These are phyloP conservation scores for Teunomyces gatunensis DNA, from an alignment of 805 yeast genomes.

Conservation along the genomic window DNA sequence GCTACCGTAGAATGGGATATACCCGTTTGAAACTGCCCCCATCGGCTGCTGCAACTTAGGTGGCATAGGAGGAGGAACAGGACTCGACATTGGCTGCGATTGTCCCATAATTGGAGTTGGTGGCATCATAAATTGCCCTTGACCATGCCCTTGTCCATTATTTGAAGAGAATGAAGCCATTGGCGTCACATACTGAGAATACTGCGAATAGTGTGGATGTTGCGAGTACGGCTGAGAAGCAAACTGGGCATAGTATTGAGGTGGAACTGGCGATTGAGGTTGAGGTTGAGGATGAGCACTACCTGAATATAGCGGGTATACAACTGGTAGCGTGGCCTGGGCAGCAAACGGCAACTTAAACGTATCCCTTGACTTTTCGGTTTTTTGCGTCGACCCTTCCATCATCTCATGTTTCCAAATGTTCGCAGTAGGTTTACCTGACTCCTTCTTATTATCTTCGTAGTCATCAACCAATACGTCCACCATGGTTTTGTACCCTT, in stretches of 20 bases:
- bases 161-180: background rate
- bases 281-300: background rate
- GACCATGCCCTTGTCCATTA: background rate
- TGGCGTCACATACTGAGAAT: conserved; percentile 2
- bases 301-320: background rate
- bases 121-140: background rate
- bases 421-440: background rate
- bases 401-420: background rate
- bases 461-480: conserved; percentile 14
- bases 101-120: background rate
- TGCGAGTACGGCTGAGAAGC: conserved; percentile 2
- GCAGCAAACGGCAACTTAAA: background rate
- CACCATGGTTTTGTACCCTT: conserved; percentile 17
- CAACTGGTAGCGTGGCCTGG: background rate
- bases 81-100: background rate
- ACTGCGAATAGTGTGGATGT: conserved; percentile 5
- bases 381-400: background rate
- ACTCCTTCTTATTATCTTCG: background rate
- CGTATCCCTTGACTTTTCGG: background rate
- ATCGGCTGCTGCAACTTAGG: background rate
- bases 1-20: background rate
- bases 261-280: background rate
- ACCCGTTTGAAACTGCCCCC: background rate
- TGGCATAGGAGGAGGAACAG: background rate
- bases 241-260: background rate